These are phyloP conservation scores for Hygrophorus pudorinus DNA, from an alignment of 768 basidiomycete genomes.

Conservation along the genomic window DNA sequence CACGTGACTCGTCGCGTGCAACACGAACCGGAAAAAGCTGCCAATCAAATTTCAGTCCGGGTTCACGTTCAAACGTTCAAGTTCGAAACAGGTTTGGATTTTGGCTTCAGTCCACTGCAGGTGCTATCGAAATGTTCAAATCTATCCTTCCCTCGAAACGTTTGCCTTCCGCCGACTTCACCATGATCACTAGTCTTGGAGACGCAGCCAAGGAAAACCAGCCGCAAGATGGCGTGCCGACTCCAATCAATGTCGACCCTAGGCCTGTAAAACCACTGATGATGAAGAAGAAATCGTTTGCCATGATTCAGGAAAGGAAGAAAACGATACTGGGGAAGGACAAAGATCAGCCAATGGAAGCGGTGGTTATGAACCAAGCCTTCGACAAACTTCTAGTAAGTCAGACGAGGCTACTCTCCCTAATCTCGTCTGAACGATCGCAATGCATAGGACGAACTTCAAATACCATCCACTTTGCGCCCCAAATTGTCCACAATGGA, in stretches of 20 bases:
- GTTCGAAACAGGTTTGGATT: no score
- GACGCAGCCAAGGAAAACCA: slow-evolving; percentile 64
- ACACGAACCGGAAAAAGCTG: background rate
- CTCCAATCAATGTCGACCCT: slow-evolving; percentile 8
- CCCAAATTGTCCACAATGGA: slow-evolving; percentile 79
- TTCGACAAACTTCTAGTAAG: slow-evolving; percentile 78
- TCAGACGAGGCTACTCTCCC: slow-evolving; percentile 1
- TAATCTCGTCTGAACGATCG: background rate
- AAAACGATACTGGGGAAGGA: slow-evolving; percentile 29
- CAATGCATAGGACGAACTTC: slow-evolving; percentile 65
- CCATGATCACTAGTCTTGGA: slow-evolving; percentile 51
- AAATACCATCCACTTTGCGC: slow-evolving; percentile 71
- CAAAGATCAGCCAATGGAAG: slow-evolving; percentile 24
- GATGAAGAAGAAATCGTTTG: slow-evolving; percentile 22
- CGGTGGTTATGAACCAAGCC: slow-evolving; percentile 46
- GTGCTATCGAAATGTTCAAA: slow-evolving; percentile 62
- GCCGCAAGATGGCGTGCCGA: slow-evolving; percentile 6
- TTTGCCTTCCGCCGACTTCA: slow-evolving; percentile 58
- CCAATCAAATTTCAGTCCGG: background rate
- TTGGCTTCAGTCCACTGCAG: no score
- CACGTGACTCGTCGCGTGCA: slow-evolving; percentile 1
- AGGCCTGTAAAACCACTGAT: slow-evolving; percentile 9
- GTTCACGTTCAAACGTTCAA: slow-evolving; percentile 1
- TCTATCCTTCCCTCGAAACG: slow-evolving; percentile 66
- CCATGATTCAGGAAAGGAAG: slow-evolving; percentile 27